phyloP scores from a whole-genome alignment of 116 monocot genomes.

The Papilionanthe hybrid region DNA sequence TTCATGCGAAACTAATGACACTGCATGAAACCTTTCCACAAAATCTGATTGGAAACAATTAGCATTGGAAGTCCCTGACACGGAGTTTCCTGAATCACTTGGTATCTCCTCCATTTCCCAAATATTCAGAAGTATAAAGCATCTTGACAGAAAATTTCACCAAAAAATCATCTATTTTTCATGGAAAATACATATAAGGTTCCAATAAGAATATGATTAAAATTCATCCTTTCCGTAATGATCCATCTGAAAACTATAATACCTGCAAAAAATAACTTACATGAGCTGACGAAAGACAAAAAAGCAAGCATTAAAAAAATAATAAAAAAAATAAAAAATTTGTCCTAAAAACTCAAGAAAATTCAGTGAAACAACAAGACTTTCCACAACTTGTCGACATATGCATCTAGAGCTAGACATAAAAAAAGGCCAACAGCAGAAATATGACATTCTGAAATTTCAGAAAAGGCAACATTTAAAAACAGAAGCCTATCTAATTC shows the following conservation, averaged over 20 bases:
- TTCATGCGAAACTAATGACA: slow-evolving; percentile 27
- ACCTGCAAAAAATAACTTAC: slow-evolving; percentile 1
- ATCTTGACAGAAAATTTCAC: slow-evolving; percentile 8
- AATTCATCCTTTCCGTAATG: slow-evolving; percentile 1
- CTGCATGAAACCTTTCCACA: slow-evolving; percentile 31
- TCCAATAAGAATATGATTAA: background rate
- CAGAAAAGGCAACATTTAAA: background rate
- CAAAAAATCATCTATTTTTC: slow-evolving; percentile 6
- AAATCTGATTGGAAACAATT: slow-evolving; percentile 35
- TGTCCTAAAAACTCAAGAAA: background rate
- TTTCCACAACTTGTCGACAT: background rate
- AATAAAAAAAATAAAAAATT: too few relatives aligned
- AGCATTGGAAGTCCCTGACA: slow-evolving; percentile 26
- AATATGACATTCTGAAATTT: slow-evolving; percentile 1
- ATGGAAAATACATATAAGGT: slow-evolving; percentile 3
- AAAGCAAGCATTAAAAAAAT: background rate
- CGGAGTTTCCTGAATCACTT: slow-evolving; percentile 21
- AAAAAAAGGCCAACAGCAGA: background rate
- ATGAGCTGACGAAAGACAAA: background rate
- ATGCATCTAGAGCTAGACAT: background rate
- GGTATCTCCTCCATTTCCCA: slow-evolving; percentile 25
- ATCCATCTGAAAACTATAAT: background rate
- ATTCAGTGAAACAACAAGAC: background rate
- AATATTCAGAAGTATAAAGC: slow-evolving; percentile 9
- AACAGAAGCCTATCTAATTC: background rate